phyloP scores from a whole-genome alignment of 257 asterid genomes.

The Gentiana dahurica region DNA sequence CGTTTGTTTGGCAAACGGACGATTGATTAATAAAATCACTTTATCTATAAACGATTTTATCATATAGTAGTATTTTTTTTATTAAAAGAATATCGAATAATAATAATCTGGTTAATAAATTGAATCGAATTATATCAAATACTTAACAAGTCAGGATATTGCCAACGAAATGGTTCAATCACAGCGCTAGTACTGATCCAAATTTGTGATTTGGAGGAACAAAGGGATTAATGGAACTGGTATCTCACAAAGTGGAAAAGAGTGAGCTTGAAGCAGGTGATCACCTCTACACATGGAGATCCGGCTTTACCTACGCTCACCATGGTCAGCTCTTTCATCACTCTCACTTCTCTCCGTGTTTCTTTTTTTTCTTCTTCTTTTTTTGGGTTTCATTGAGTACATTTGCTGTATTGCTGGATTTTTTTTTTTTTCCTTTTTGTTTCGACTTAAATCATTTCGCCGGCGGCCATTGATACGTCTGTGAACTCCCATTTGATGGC shows the following conservation, averaged over 20 bases:
- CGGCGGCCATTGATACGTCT: not conserved
- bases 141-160: too few species aligned
- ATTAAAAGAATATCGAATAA: too few species aligned
- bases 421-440: not conserved
- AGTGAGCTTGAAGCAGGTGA: conserved; percentile 18
- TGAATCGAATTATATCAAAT: too few species aligned
- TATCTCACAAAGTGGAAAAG: conserved; percentile 15
- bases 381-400: not conserved
- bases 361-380: not conserved
- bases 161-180: too few species aligned
- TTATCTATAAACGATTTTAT: too few species aligned
- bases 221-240: conserved; percentile 14
- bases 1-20: too few species aligned
- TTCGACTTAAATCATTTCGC: not conserved
- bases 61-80: too few species aligned
- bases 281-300: conserved; percentile 28
- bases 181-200: too few species aligned
- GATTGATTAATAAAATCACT: too few species aligned
- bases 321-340: conserved; percentile 14
- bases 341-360: too few species aligned
- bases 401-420: not conserved
- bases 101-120: too few species aligned
- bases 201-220: not conserved
- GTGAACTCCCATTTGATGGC: too few species aligned
- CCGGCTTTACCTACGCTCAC: conserved; percentile 20